These are phyloP conservation scores for Adansonia digitata DNA, from an alignment of 345 rosid genomes.

Conservation along the genomic window DNA sequence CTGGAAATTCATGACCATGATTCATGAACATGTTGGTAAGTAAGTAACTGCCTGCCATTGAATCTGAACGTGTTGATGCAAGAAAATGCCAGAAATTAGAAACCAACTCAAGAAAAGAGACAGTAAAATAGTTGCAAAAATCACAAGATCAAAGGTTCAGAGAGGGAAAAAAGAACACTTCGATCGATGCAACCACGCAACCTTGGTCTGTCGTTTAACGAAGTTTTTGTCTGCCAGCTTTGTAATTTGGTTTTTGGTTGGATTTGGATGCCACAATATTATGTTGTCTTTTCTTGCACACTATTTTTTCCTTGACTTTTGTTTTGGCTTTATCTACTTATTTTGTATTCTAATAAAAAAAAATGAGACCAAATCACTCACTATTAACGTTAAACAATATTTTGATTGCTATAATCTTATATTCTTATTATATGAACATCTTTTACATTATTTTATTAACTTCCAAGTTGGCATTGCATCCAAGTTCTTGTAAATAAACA, in stretches of 20 bases:
- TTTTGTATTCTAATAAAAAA: too few species aligned
- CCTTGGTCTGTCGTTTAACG: not conserved
- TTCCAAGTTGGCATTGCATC: not conserved
- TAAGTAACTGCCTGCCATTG: not conserved
- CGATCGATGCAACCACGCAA: not conserved
- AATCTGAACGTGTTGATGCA: not conserved
- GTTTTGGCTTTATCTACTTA: not conserved
- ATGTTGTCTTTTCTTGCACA: not conserved
- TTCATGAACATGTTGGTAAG: not conserved
- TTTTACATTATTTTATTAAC: not conserved
- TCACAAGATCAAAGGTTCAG: not conserved
- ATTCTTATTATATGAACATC: not conserved
- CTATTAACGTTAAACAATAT: too few species aligned
- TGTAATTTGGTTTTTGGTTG: not conserved
- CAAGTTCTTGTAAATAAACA: not conserved
- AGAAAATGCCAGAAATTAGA: too few species aligned
- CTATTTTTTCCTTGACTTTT: not conserved
- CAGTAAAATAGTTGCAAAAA: not conserved
- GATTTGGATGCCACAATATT: not conserved
- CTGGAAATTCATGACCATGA: too few species aligned
- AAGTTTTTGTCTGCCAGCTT: not conserved
- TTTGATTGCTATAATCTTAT: not conserved
- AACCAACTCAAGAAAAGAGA: too few species aligned
- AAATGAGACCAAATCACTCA: too few species aligned
- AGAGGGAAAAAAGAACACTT: not conserved